phyloP scores from a whole-genome alignment of 73 alveolate genomes.

The Paramecium tetraurelia region DNA sequence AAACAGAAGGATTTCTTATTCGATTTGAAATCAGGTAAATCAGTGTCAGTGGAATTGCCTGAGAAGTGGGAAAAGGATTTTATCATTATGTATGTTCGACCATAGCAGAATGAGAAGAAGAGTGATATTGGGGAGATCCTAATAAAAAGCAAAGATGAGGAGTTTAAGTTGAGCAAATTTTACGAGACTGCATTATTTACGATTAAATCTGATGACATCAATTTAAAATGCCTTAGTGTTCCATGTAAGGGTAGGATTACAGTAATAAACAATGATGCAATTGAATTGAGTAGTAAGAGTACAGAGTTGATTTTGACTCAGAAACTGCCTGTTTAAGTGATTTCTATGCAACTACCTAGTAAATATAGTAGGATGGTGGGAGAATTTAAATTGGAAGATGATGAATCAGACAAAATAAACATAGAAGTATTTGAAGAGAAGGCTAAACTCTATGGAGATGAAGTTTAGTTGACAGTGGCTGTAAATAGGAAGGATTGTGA shows the following conservation, averaged over 20 bases:
- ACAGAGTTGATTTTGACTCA: background rate
- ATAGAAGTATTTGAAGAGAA: background rate
- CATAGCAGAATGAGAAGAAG: background rate
- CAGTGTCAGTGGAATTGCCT: background rate
- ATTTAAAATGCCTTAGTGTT: background rate
- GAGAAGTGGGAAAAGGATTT: background rate
- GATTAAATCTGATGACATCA: background rate
- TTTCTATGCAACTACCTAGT: background rate
- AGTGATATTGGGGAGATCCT: background rate
- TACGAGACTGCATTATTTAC: background rate
- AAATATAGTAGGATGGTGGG: background rate
- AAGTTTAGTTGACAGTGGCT: background rate
- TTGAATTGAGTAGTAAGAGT: background rate
- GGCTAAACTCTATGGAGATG: background rate
- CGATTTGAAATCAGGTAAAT: background rate
- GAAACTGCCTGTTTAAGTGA: background rate
- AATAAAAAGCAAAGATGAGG: background rate
- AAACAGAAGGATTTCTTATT: background rate
- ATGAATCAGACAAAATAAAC: background rate
- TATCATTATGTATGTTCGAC: background rate
- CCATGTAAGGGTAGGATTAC: background rate
- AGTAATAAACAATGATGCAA: background rate
- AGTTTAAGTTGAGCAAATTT: background rate
- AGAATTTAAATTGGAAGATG: background rate
- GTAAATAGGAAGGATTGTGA: background rate